Conservation (phyloP, 768 basidiomycete genomes). For the Suillus discolor region DNA sequence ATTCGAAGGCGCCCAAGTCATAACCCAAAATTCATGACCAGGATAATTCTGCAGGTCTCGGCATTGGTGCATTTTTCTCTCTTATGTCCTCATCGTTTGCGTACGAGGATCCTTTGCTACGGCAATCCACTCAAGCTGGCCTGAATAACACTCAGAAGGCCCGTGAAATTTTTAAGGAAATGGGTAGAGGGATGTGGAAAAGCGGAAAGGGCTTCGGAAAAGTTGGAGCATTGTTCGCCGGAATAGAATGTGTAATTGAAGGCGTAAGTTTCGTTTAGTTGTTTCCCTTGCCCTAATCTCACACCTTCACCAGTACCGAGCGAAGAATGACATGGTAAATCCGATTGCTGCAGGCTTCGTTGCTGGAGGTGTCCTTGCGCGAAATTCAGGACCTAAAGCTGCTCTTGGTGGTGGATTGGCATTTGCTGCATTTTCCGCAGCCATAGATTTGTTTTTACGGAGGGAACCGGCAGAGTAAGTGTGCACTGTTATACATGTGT, state of each 20-base stretch:
- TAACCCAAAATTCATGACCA: too few relatives aligned
- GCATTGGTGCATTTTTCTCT: constrained; percentile 89
- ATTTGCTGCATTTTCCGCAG: constrained; percentile 92
- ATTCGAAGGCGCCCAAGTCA: too few relatives aligned
- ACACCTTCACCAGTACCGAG: constrained; percentile 72
- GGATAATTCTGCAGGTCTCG: constrained; percentile 63
- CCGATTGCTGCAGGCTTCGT: constrained; percentile 86
- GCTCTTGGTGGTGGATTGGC: constrained; percentile 70
- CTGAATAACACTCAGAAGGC: constrained; percentile 77
- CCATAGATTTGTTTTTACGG: constrained; percentile 77
- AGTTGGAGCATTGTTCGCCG: constrained; percentile 93
- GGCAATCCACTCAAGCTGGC: constrained; percentile 57
- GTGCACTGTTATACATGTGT: too few relatives aligned
- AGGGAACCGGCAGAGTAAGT: constrained; percentile 80
- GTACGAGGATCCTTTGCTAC: constrained; percentile 90
- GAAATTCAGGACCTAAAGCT: constrained; percentile 50
- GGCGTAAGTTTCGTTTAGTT: constrained; percentile 47
- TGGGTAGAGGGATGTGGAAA: constrained; percentile 91
- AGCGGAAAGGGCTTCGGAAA: constrained; percentile 89
- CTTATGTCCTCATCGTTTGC: constrained; percentile 33
- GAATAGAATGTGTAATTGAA: constrained; percentile 89
- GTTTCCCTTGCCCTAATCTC: constrained; percentile 2
- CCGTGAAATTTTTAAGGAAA: constrained; percentile 45
- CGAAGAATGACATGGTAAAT: constrained; percentile 94
- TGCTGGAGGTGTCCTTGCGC: constrained; percentile 85